phyloP scores from a whole-genome alignment of 192 early-diverging fungal species.

The Rhizoclosmatium sp. region DNA sequence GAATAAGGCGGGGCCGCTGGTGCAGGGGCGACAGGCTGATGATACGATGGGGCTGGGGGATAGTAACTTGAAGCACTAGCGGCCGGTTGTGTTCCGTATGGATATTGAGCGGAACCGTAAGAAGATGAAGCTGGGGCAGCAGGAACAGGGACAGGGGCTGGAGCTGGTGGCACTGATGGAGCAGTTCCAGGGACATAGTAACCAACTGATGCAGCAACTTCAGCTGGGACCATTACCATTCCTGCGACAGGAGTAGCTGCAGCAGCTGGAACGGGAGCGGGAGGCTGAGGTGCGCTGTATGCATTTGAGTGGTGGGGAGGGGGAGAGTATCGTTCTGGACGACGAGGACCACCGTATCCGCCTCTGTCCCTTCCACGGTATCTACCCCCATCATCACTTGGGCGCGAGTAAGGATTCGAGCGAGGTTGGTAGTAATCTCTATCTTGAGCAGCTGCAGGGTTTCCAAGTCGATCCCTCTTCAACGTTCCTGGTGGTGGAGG shows the following conservation, averaged over 20 bases:
- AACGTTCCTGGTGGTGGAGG: neutral
- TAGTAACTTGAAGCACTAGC: too few relatives aligned
- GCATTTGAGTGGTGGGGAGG: neutral
- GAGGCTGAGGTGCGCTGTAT: neutral
- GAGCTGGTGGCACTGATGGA: neutral
- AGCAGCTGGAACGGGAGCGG: neutral
- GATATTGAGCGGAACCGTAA: neutral
- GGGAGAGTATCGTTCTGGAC: neutral
- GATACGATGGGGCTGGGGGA: too few relatives aligned
- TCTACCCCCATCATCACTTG: neutral
- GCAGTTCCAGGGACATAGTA: neutral
- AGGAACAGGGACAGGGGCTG: too few relatives aligned
- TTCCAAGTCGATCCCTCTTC: neutral
- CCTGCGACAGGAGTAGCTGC: neutral
- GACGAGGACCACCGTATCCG: neutral
- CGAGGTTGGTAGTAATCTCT: neutral
- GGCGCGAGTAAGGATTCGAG: neutral
- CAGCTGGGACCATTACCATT: constrained; percentile 20
- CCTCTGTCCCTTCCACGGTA: neutral
- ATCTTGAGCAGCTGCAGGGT: neutral
- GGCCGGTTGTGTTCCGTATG: too few relatives aligned
- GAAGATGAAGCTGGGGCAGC: neutral
- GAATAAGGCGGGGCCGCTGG: too few relatives aligned
- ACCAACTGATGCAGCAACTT: neutral
- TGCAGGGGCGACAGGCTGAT: too few relatives aligned